Evolutionary conservation across 441 rosid genomes (phyloP), one percentile per base, ranked within the genome.

Genomic region (Adansonia gregorii): DNA sequence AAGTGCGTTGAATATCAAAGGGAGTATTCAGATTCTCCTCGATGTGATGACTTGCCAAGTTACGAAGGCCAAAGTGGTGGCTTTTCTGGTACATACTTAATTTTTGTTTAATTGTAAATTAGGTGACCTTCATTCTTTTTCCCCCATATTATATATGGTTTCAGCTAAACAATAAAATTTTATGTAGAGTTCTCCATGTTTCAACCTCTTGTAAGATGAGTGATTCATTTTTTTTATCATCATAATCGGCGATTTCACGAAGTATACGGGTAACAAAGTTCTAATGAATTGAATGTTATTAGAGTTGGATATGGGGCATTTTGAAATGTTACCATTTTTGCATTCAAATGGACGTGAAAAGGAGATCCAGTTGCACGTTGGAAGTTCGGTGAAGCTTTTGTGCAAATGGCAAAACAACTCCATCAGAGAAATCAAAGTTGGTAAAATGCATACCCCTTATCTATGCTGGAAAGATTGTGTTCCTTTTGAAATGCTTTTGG

Each of bases 1-100:
- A 27, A 73, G 72, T 9, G 35, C 58, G 81, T 24, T 45, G 76
- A 66, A 69, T 78, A 48, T 74, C 20, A 43, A 70, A 75, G 79
- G 20, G 45, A 12, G 79, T 56, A 27, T 24, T n/a, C 11, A 60
- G 54, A 72, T 46, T 12, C 3, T 48, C 9, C 67, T 51, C 56
- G 49, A 43, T 66, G 55, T 48, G 27, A 48, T 75, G 67, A 27
- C 71, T 48, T 59, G 51, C 54, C 41, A 0, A 46, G 45, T 65
- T 55, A 31, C 45, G 72, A 54, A 46, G 39, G 64, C n/a, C 8
- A 35, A 68, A 22, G 39, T 24, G 41, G 59, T 69, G 55, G 58
- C 27, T 8, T 54, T 31, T 71, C 63, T 4, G 20, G 75, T 54
- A 72, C 75, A 55, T 55, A 31, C 11, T 19, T 31, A 35, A 27